Conservation (phyloP, 148 eudicot species). For the Diospyros kaki region DNA sequence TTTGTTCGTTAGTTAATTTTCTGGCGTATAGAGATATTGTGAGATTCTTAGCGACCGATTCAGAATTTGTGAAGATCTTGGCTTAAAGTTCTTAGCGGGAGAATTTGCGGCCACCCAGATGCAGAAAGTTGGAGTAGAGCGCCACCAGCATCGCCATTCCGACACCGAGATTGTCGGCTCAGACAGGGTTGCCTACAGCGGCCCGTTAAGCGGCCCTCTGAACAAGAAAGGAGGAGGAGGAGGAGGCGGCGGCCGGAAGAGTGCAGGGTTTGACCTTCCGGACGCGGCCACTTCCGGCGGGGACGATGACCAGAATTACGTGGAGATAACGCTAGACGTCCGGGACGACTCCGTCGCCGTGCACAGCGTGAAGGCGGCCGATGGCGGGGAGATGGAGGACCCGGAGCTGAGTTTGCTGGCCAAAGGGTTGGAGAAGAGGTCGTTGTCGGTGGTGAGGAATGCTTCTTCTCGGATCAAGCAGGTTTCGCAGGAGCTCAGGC, state of each 20-base stretch:
- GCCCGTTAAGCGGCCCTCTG: conserved; percentile 33
- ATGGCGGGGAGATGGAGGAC: conserved; percentile 44
- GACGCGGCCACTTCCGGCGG: neutral
- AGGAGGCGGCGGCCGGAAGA: conserved; percentile 24
- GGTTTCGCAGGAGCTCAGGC: conserved; percentile 49
- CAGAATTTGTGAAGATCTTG: too few species aligned
- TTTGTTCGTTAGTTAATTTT: too few species aligned
- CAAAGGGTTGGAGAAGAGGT: conserved; percentile 36
- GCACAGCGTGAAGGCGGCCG: conserved; percentile 48
- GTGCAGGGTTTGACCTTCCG: conserved; percentile 35
- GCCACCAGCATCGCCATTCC: conserved; percentile 16
- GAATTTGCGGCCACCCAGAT: neutral
- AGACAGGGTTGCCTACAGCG: conserved; percentile 28
- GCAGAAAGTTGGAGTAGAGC: conserved; percentile 19
- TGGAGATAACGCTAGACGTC: conserved; percentile 55
- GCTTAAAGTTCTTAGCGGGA: neutral
- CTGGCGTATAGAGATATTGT: too few species aligned
- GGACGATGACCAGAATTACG: conserved; percentile 26
- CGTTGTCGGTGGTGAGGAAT: conserved; percentile 33
- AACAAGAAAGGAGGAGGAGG: conserved; percentile 12
- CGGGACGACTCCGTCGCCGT: conserved; percentile 51
- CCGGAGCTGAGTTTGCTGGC: conserved; percentile 38
- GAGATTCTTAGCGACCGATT: too few species aligned
- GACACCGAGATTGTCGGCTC: conserved; percentile 13
- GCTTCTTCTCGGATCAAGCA: conserved; percentile 44